These are phyloP conservation scores for Aspergillus pseudoglaucus DNA, from an alignment of 2,329 filamentous ascomycete genomes.

Conservation along the genomic window DNA sequence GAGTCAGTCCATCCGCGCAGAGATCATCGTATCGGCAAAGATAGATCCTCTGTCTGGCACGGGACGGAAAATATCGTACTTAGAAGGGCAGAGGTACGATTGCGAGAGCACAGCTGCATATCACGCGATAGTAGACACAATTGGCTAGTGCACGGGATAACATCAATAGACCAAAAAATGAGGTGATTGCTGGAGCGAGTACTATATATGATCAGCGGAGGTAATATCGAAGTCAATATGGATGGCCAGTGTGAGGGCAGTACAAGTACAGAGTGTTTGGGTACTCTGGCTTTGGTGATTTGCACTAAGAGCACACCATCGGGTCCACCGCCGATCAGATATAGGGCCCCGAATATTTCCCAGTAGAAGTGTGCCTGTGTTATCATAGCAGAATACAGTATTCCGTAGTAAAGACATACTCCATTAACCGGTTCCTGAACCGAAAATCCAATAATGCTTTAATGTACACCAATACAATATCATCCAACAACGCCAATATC, in stretches of 20 bases:
- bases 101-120: background rate
- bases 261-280: too few species aligned
- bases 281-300: background rate
- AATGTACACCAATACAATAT: constrained; percentile 5
- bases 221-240: background rate
- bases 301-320: constrained; percentile 1
- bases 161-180: background rate
- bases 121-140: background rate
- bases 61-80: background rate
- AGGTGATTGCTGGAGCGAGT: background rate
- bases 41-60: background rate
- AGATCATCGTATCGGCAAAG: too few species aligned
- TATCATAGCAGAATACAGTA: background rate
- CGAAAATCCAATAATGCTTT: background rate
- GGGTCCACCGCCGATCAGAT: background rate
- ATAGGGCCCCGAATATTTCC: background rate
- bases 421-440: too few species aligned
- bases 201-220: background rate
- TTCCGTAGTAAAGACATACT: background rate
- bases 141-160: background rate
- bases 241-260: too few species aligned
- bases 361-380: too few species aligned
- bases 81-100: background rate
- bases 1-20: background rate
- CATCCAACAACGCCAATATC: background rate